Percentiles rank a stretch among this genome's conserved stretches.
These are phyloP conservation scores for Tricharina praecox DNA, from an alignment of 495 filamentous ascomycete genomes.

Conservation along the genomic window DNA sequence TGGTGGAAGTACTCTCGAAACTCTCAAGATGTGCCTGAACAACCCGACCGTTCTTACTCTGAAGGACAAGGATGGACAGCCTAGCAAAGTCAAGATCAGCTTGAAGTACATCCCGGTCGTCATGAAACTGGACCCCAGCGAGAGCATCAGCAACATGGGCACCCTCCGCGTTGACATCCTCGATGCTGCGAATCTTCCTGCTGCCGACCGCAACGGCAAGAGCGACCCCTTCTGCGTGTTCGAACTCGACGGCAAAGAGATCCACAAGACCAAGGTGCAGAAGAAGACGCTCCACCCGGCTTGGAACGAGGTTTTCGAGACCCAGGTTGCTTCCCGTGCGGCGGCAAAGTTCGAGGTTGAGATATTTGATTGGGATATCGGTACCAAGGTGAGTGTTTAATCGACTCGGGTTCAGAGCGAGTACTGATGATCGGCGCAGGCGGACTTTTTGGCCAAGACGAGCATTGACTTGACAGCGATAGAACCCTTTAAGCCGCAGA, in stretches of 20 bases:
- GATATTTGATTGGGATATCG: slow-evolving; percentile 91
- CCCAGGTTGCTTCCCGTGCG: slow-evolving; percentile 61
- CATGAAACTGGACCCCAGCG: slow-evolving; percentile 84
- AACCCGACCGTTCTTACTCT: slow-evolving; percentile 69
- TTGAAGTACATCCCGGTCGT: slow-evolving; percentile 83
- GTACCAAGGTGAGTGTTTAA: slow-evolving; percentile 43
- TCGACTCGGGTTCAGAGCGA: no score
- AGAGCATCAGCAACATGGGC: slow-evolving; percentile 98
- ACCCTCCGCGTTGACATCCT: slow-evolving; percentile 79
- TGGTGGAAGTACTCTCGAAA: slow-evolving; percentile 68
- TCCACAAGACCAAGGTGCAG: slow-evolving; percentile 83
- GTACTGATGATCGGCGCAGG: no score
- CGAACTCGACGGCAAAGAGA: slow-evolving; percentile 62
- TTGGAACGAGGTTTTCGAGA: slow-evolving; percentile 93
- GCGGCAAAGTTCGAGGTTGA: slow-evolving; percentile 70
- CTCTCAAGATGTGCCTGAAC: slow-evolving; percentile 78
- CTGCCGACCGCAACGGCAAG: slow-evolving; percentile 87
- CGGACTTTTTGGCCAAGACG: slow-evolving; percentile 63
- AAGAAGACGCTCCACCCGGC: slow-evolving; percentile 91
- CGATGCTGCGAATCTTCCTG: slow-evolving; percentile 70
- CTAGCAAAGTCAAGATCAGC: slow-evolving; percentile 72
- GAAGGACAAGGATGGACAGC: slow-evolving; percentile 53
- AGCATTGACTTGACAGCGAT: slow-evolving; percentile 64
- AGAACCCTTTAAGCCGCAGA: slow-evolving; percentile 66
- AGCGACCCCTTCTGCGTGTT: slow-evolving; percentile 97